These are phyloP conservation scores for Peronospora destructor DNA, from an alignment of 352 stramenopile species.

Conservation along the genomic window DNA sequence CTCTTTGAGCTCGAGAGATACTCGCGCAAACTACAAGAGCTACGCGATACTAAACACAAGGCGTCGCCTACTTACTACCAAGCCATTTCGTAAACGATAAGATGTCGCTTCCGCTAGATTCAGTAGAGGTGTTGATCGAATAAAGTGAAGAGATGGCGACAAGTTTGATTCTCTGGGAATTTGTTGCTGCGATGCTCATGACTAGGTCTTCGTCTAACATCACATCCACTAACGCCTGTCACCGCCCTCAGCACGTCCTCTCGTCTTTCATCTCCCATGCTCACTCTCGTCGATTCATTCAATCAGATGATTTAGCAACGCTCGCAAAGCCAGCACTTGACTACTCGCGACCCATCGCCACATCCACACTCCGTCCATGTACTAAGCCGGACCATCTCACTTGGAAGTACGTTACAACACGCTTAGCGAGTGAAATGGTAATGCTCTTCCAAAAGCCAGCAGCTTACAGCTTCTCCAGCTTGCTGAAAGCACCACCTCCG, in stretches of 20 bases:
- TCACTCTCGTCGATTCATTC: too few relatives aligned
- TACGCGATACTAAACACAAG: conserved; percentile 10
- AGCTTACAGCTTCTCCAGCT: conserved; percentile 18
- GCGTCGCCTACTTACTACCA: conserved; percentile 24
- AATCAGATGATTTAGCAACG: too few relatives aligned
- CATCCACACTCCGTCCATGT: neutral
- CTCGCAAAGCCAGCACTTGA: conserved; percentile 8
- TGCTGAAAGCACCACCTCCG: conserved; percentile 76
- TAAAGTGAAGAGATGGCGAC: conserved; percentile 24
- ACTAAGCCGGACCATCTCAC: neutral
- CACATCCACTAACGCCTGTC: too few relatives aligned
- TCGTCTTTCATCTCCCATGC: too few relatives aligned
- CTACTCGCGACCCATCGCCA: conserved; percentile 8
- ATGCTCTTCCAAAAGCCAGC: neutral
- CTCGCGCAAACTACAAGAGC: conserved; percentile 39
- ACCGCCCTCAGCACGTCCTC: too few relatives aligned
- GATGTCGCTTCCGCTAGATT: neutral
- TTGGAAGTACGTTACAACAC: too few relatives aligned
- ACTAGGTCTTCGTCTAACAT: too few relatives aligned
- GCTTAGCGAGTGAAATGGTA: too few relatives aligned
- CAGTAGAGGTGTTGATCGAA: neutral
- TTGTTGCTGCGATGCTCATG: conserved; percentile 3
- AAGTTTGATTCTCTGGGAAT: conserved; percentile 18
- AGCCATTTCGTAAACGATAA: conserved; percentile 20
- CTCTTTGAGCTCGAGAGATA: conserved; percentile 52